Evolutionary conservation across 176 grass and related monocot genomes (phyloP), one percentile per base, ranked within the genome.

Genomic region (Carex kokanica): DNA sequence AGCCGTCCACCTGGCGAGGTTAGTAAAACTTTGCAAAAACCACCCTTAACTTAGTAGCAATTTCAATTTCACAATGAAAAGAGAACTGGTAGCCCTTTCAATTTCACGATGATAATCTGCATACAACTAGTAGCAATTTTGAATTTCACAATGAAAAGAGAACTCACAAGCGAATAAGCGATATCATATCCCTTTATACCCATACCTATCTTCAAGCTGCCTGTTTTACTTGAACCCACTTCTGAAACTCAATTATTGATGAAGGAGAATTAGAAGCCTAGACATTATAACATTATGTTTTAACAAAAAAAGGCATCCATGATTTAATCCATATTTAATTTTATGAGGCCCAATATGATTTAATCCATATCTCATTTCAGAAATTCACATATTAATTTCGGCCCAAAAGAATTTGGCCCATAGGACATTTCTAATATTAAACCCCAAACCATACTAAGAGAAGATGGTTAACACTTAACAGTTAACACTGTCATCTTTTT

Each of bases 1-100:
- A 89, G 88, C 1, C 89, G 97, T 6, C 85, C 89, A 15, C 68
- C 85, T 3, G 89, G 88, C 63, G 93, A 99, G 97, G 97, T 98
- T 84, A 15, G 32, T 29, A 32, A 58, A 34, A 77, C 0, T 56
- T 57, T 52, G 23, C 74, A 47, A 41, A 74, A 31, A 52, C 5
- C 3, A 66, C 66, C 60, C 49, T 17, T 40, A 62, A 64, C 62
- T 65, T 71, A 68, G 32, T 36, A 36, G 64, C 64, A 64, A 27
- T 66, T 66, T 34, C 29, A 15, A 16, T 66, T 34, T 47, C 43
- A 47, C 29, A 67, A 38, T 38, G 5, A 38, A 38, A 38, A 38
- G 36, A 5, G 36, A 38, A 38, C 36, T 6, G 18, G 12, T 34
- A 36, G 64, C 64, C 31, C 3, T 65, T 65, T 32, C 63, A 15